Percentiles rank a stretch among this genome's conserved stretches.
Evolutionary conservation across 2,329 filamentous ascomycete species (phyloP).

Genomic region (Exophiala aquamarina): DNA sequence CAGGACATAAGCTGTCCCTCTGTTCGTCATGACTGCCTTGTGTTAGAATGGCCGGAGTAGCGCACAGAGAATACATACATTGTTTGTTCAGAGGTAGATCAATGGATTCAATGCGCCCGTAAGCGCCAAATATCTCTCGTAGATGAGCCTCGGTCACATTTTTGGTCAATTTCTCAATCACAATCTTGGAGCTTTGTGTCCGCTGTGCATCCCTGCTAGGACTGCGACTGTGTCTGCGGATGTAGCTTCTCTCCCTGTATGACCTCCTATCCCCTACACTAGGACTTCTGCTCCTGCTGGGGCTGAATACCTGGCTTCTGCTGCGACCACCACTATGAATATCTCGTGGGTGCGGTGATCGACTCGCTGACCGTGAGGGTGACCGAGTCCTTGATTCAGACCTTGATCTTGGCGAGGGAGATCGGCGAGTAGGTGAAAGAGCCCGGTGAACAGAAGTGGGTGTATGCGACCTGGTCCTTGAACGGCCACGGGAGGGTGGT

Average conservation of each 20-base stretch:
- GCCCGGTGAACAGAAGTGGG: conserved; percentile 21
- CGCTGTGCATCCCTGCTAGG: conserved; percentile 30
- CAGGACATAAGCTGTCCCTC: conserved; percentile 90
- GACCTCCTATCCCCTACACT: conserved; percentile 38
- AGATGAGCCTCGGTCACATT: conserved; percentile 89
- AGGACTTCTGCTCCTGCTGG: conserved; percentile 39
- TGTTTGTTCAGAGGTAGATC: conserved; percentile 86
- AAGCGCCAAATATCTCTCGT: conserved; percentile 86
- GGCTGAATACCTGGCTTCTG: conserved; percentile 26
- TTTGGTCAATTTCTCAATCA: conserved; percentile 93
- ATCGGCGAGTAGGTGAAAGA: conserved; percentile 32
- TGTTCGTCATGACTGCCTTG: conserved; percentile 74
- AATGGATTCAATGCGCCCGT: conserved; percentile 80
- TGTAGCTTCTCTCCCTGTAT: conserved; percentile 40
- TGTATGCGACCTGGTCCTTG: conserved; percentile 25
- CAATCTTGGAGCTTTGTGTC: conserved; percentile 64
- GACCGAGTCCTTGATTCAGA: conserved; percentile 3
- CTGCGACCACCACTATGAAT: conserved; percentile 29
- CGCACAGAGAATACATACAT: conserved; percentile 56
- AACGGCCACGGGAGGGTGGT: conserved; percentile 27
- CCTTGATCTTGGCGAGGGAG: conserved; percentile 35
- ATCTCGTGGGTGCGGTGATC: conserved; percentile 28
- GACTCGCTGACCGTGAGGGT: conserved; percentile 29
- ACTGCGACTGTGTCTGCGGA: conserved; percentile 36
- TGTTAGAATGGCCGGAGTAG: conserved; percentile 7